Percentiles rank a stretch among this genome's conserved stretches.
These are phyloP conservation scores for Fraxinus albicans DNA, from an alignment of 305 asterid genomes.

Conservation along the genomic window DNA sequence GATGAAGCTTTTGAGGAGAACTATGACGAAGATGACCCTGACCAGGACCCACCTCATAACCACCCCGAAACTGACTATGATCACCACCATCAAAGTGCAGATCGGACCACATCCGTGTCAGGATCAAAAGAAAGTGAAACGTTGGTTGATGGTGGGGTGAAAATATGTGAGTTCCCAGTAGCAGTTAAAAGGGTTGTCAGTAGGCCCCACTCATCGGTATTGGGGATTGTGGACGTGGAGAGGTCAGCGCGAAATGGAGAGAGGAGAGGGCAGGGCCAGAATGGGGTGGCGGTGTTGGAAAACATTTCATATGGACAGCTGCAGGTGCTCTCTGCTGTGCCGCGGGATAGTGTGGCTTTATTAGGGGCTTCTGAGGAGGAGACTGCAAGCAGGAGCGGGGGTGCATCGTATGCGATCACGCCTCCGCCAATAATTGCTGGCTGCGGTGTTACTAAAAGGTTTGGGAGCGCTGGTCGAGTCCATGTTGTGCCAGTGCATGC, in stretches of 20 bases:
- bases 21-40: conserved; percentile 66
- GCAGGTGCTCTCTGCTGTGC: conserved; percentile 76
- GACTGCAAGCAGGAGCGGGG: conserved; percentile 49
- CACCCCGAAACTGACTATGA: conserved; percentile 53
- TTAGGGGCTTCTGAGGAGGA: conserved; percentile 45
- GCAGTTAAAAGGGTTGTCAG: conserved; percentile 59
- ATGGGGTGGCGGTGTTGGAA: conserved; percentile 50
- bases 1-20: conserved; percentile 74
- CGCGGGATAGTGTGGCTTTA: conserved; percentile 51
- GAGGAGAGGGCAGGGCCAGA: conserved; percentile 45
- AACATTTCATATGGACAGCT: conserved; percentile 88
- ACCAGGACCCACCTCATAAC: conserved; percentile 58
- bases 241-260: conserved; percentile 57
- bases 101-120: conserved; percentile 35
- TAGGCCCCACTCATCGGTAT: conserved; percentile 83
- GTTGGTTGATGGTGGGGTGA: conserved; percentile 47
- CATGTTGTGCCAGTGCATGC: conserved; percentile 86
- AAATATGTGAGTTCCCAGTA: conserved; percentile 64
- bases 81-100: conserved; percentile 42
- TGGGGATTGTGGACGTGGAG: conserved; percentile 60
- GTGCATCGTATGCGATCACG: conserved; percentile 63
- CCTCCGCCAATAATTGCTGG: conserved; percentile 81
- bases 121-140: conserved; percentile 56
- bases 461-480: conserved; percentile 74
- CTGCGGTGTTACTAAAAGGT: conserved; percentile 58